These are phyloP conservation scores for Pseudogymnoascus sp. DNA, from an alignment of 2,329 filamentous ascomycete species.

Conservation along the genomic window DNA sequence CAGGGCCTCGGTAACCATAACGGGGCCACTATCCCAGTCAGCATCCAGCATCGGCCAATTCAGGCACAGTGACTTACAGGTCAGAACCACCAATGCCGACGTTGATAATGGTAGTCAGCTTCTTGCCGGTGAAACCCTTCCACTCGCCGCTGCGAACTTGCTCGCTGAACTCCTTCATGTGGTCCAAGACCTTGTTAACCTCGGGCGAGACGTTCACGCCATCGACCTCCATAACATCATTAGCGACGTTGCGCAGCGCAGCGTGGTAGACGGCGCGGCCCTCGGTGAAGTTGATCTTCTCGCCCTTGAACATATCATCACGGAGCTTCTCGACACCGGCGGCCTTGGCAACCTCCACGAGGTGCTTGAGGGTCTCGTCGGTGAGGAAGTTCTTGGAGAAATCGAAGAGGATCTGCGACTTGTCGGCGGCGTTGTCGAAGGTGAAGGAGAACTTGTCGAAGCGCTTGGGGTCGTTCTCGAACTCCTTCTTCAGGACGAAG, in stretches of 20 bases:
- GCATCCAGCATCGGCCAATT: neutral
- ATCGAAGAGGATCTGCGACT: constrained; percentile 87
- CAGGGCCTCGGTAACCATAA: constrained; percentile 97
- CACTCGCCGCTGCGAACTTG: constrained; percentile 89
- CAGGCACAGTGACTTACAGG: constrained; percentile 56
- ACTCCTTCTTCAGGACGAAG: constrained; percentile 89
- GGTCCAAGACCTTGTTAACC: constrained; percentile 82
- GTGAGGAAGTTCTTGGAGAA: constrained; percentile 99
- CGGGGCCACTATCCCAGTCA: constrained; percentile 61
- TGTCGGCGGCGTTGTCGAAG: constrained; percentile 70
- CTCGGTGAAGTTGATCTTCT: constrained; percentile 99
- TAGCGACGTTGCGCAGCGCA: constrained; percentile 82
- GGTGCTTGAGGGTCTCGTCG: constrained; percentile 78
- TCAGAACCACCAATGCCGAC: constrained; percentile 97
- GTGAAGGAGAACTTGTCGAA: constrained; percentile 85
- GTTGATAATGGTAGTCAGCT: constrained; percentile 93
- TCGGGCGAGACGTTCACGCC: constrained; percentile 90
- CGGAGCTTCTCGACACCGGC: constrained; percentile 86
- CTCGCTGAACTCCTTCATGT: constrained; percentile 98
- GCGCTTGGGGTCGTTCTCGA: constrained; percentile 76
- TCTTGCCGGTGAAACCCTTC: constrained; percentile 97
- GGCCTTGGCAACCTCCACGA: constrained; percentile 86
- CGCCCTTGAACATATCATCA: constrained; percentile 93
- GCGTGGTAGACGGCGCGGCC: constrained; percentile 91
- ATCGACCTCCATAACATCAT: constrained; percentile 75